These are phyloP conservation scores for Aspergillus sergii DNA, from an alignment of 2,329 filamentous ascomycete genomes.

Conservation along the genomic window DNA sequence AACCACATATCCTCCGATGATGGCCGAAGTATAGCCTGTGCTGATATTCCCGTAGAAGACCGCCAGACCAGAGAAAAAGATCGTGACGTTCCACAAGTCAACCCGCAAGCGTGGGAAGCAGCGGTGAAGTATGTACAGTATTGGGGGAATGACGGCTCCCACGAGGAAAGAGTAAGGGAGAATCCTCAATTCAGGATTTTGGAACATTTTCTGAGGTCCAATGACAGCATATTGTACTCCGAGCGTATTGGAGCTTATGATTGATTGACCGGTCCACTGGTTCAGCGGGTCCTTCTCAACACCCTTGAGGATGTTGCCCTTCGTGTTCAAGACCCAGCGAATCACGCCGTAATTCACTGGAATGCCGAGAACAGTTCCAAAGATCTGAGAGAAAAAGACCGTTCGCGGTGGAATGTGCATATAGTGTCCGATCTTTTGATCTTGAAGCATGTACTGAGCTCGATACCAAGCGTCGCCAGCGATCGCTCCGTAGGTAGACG, in stretches of 20 bases:
- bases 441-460: slow-evolving; percentile 61
- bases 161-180: slow-evolving; percentile 38
- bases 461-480: slow-evolving; percentile 65
- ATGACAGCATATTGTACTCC: slow-evolving; percentile 64
- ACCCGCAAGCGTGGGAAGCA: slow-evolving; percentile 57
- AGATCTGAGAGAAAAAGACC: slow-evolving; percentile 64
- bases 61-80: slow-evolving; percentile 60
- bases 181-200: slow-evolving; percentile 28
- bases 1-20: slow-evolving; percentile 63
- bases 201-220: slow-evolving; percentile 38
- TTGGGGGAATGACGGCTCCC: slow-evolving; percentile 31
- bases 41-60: slow-evolving; percentile 65
- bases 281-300: slow-evolving; percentile 56
- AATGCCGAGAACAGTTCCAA: slow-evolving; percentile 61
- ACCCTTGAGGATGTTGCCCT: slow-evolving; percentile 59
- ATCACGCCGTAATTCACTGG: slow-evolving; percentile 65
- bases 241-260: slow-evolving; percentile 56
- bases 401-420: slow-evolving; percentile 63
- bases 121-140: slow-evolving; percentile 55
- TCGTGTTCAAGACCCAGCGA: slow-evolving; percentile 61
- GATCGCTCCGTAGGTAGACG: slow-evolving; percentile 60
- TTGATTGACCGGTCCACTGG: slow-evolving; percentile 63
- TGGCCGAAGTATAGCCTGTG: slow-evolving; percentile 60
- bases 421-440: slow-evolving; percentile 67
- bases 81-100: slow-evolving; percentile 63